Evolutionary conservation across 495 filamentous ascomycete genomes (phyloP).

Genomic region (Neurospora discreta): DNA sequence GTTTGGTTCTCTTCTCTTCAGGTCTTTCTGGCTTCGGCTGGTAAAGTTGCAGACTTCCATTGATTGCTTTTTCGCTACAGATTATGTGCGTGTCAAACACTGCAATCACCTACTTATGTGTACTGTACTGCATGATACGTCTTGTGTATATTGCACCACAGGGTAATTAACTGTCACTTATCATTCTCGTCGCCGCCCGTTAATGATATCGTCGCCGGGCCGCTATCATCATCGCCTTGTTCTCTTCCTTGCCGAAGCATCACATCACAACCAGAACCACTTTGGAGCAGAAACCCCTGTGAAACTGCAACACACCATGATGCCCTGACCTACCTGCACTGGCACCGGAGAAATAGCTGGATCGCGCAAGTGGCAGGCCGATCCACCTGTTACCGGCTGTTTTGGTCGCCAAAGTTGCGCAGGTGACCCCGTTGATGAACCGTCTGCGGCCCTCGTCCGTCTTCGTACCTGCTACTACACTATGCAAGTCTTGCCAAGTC

Average conservation of each 20-base stretch:
- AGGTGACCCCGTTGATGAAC: not conserved
- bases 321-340: constrained; percentile 6
- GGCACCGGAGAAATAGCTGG: constrained; percentile 18
- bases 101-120: too few species aligned
- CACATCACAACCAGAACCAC: not conserved
- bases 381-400: constrained; percentile 4
- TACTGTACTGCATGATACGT: too few species aligned
- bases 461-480: not conserved
- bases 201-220: not conserved
- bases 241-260: not conserved
- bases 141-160: not conserved
- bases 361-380: constrained; percentile 11
- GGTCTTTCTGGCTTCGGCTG: not conserved
- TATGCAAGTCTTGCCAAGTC: not conserved
- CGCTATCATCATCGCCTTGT: not conserved
- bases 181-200: not conserved
- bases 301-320: not conserved
- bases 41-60: not conserved
- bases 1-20: not conserved
- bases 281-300: not conserved
- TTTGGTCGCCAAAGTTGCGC: not conserved
- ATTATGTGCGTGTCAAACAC: too few species aligned
- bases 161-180: not conserved
- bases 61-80: too few species aligned
- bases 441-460: not conserved